Base-by-base conservation (phyloP, 1,284 basidiomycete genomes). In the Trametes versicolor region DNA sequence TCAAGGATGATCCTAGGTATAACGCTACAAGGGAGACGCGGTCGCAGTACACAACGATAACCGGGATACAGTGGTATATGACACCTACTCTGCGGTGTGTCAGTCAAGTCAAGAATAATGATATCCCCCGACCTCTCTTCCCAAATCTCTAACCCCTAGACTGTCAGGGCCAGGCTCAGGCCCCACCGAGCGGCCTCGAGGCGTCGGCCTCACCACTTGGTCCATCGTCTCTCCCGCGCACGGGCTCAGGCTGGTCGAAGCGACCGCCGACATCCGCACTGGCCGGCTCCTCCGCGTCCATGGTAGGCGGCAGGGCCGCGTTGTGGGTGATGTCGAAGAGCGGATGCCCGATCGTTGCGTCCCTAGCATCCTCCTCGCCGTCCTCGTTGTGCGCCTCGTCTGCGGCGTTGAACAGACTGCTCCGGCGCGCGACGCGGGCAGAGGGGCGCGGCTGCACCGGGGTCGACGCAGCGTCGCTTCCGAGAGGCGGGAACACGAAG, bases 181-280 rank as follows among this genome's bases (percentile, higher is more conserved):
- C 56, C 5, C 48, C 12, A 9, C 25, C 43, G 15, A 48, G 21
- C 6, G 55, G 29, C 7, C 12, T 19, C 13, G 57, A 49, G 21
- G 49, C 34, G n/a, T 37, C 52, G 36, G 41, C 54, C 17, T 19
- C 49, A 15, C 25, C 15, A 8, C 32, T n/a, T 25, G 48, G 17
- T 6, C 21, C 12, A 12, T 10, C 55, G 8, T 9, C 21, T 15
- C 49, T 53, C 1, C 29, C 47, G 27, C n/a, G 9, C 17, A 23
- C 25, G 17, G 39, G 36, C 55, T 67, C 25, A 12, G 39, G 36
- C 55, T 67, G 32, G 19, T 62, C 49, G 60, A 69, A 66, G 10
- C 36, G 37, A n/a, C 53, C 67, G 21, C 62, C 48, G 19, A 62
- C 43, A 49, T 69, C 67, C 19, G 59, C 62, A 19, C 58, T 64